Evolutionary conservation across 2,329 filamentous ascomycete genomes (phyloP), one percentile per base, ranked within the genome.

Genomic region (Apiospora malaysiana): DNA sequence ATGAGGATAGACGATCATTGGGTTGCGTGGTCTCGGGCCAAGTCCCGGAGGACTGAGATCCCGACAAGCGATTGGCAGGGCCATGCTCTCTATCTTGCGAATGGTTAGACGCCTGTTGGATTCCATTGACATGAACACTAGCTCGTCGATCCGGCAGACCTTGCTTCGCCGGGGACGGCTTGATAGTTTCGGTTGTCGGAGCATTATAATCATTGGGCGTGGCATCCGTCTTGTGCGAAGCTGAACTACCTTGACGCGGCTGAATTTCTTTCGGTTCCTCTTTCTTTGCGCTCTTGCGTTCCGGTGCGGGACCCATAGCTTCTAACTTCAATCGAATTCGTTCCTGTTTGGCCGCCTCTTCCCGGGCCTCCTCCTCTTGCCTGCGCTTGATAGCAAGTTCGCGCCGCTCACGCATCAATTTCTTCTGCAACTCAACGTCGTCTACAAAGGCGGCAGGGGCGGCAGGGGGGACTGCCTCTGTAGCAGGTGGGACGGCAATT

Each of bases 311-410:
- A 0, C 91, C 92, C 78, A 95, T 82, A 10, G 90, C 89, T 75
- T 92, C 92, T 66, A 95, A 82, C 80, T 93, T 94, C 78, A 91
- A 87, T 66, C 90, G 88, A 72, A 95, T 90, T 32, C 93, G 88
- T 77, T 93, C 92, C 75, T 89, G 87, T 71, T 86, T 88, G 23
- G 89, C 93, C n/a, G 90, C 91, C 77, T 94, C 92, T 76, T 93
- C 91, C n/a, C 85, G 87, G 25, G 88, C 90, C 75, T 92, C 91
- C 79, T 94, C 88, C 71, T 93, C 91, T 72, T 89, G 83, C 66
- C 89, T 85, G 71, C 91, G 87, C 77, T 92, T 91, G 77, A 91
- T 90, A 25, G 92, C 92, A 69, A 90, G 83, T 76, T 94, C 92
- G 8, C 90, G 86, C 49, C 89, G 89, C 76, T 93, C 90, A 47